phyloP scores from a whole-genome alignment of 2,329 filamentous ascomycete species.

The Paraconiothyrium sp. region DNA sequence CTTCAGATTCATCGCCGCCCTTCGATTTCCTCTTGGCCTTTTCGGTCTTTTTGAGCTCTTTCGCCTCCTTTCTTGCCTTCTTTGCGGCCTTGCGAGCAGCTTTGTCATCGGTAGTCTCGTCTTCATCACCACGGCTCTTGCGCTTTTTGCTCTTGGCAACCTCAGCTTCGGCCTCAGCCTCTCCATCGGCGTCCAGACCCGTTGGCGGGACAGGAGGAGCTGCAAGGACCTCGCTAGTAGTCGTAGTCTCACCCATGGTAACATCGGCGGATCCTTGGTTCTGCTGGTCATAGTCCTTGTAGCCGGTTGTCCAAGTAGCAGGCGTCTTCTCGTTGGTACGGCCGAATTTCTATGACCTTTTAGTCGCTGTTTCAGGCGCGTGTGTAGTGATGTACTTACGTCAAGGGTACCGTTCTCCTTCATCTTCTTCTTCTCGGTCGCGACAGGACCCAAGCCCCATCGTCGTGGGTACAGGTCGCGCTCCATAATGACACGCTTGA shows the following conservation, averaged over 20 bases:
- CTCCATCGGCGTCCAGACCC: constrained; percentile 31
- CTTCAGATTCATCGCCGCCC: constrained; percentile 38
- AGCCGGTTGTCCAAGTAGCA: constrained; percentile 88
- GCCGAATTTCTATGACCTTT: constrained; percentile 77
- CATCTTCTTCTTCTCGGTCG: constrained; percentile 99
- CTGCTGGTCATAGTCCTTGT: constrained; percentile 76
- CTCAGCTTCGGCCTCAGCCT: constrained; percentile 34
- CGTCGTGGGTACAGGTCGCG: constrained; percentile 94
- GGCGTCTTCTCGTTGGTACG: constrained; percentile 92
- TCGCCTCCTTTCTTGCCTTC: constrained; percentile 70
- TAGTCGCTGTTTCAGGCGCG: constrained; percentile 35
- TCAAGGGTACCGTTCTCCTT: constrained; percentile 98
- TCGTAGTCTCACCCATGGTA: constrained; percentile 43
- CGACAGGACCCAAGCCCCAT: constrained; percentile 95
- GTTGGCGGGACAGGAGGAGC: constrained; percentile 48
- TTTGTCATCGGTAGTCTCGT: constrained; percentile 56
- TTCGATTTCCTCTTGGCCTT: constrained; percentile 44
- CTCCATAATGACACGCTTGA: constrained; percentile 99
- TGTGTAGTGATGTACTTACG: constrained; percentile 54
- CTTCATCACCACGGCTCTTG: constrained; percentile 59
- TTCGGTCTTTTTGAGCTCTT: constrained; percentile 37
- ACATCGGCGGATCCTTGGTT: constrained; percentile 34
- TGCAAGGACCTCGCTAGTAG: constrained; percentile 46
- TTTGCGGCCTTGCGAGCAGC: constrained; percentile 70
- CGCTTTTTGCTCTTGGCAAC: constrained; percentile 55